Percentiles rank a stretch among this genome's conserved stretches.
Conservation (phyloP, 2,329 filamentous ascomycete genomes). For the Trichoderma arundinaceum region DNA sequence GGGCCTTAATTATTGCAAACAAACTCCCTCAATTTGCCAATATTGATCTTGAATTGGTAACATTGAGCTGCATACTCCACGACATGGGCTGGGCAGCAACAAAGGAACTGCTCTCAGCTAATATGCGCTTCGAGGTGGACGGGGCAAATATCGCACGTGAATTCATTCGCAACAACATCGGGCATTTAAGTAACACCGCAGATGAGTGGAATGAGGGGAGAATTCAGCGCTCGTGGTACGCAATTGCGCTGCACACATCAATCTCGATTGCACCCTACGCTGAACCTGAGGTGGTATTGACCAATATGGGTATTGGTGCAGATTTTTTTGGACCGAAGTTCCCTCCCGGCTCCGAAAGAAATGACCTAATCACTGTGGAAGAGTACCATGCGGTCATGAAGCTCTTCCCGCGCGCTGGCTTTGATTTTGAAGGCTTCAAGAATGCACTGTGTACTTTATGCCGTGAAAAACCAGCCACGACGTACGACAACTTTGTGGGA, state of each 20-base stretch:
- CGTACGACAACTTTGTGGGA: slow-evolving; percentile 12
- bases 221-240: slow-evolving; percentile 1
- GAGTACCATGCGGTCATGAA: background rate
- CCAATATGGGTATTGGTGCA: background rate
- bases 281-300: slow-evolving; percentile 1
- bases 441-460: background rate
- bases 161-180: background rate
- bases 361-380: background rate
- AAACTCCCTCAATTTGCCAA: background rate
- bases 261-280: background rate
- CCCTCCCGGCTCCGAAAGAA: background rate
- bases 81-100: slow-evolving; percentile 3
- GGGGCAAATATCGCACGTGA: slow-evolving; percentile 10
- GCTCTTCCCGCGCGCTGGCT: slow-evolving; percentile 5
- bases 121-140: slow-evolving; percentile 17
- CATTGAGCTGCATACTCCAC: background rate
- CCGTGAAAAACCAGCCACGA: slow-evolving; percentile 6
- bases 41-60: background rate
- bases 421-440: background rate
- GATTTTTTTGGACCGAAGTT: background rate
- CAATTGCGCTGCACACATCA: slow-evolving; percentile 13
- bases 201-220: slow-evolving; percentile 1
- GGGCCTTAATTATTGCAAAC: background rate
- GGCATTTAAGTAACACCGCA: background rate
- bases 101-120: background rate